A percentile compares a stretch with the other conserved stretches of the same genome.
phyloP scores from a whole-genome alignment of 2,329 filamentous ascomycete genomes.

The Talaromyces rugulosus region DNA sequence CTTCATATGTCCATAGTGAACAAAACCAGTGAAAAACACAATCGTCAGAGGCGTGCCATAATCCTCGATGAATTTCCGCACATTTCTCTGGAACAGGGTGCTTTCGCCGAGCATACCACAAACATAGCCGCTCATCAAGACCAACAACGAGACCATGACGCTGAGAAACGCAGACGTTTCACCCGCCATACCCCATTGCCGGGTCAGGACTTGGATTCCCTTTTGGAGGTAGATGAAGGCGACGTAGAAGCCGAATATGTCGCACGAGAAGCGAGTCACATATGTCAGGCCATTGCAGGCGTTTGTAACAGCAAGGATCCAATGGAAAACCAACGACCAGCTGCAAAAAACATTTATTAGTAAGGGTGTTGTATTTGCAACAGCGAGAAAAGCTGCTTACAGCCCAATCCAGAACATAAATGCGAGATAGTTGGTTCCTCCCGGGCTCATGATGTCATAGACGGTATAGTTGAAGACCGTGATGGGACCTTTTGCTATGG shows the following conservation, averaged over 20 bases:
- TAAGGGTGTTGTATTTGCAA: background rate
- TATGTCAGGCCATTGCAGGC: constrained; percentile 84
- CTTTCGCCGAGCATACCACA: constrained; percentile 68
- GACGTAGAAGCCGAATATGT: constrained; percentile 92
- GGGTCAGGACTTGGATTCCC: constrained; percentile 77
- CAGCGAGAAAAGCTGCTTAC: constrained; percentile 31
- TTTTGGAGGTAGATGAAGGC: constrained; percentile 90
- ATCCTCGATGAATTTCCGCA: constrained; percentile 81
- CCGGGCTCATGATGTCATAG: constrained; percentile 77
- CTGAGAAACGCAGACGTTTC: constrained; percentile 70
- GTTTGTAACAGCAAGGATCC: constrained; percentile 77
- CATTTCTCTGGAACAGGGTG: constrained; percentile 67
- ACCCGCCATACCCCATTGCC: constrained; percentile 60
- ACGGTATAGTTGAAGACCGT: constrained; percentile 94
- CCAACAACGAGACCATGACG: constrained; percentile 69
- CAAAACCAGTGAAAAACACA: constrained; percentile 85
- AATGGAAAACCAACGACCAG: constrained; percentile 82
- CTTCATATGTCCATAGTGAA: constrained; percentile 80
- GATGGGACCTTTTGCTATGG: constrained; percentile 60
- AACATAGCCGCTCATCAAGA: constrained; percentile 71
- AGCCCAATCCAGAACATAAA: constrained; percentile 93
- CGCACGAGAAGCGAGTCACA: constrained; percentile 86
- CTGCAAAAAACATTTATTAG: constrained; percentile 33
- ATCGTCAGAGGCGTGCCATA: constrained; percentile 81
- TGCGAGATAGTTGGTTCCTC: constrained; percentile 74